Evolutionary conservation across 345 rosid species (phyloP).

Genomic region (Citrus glauca): DNA sequence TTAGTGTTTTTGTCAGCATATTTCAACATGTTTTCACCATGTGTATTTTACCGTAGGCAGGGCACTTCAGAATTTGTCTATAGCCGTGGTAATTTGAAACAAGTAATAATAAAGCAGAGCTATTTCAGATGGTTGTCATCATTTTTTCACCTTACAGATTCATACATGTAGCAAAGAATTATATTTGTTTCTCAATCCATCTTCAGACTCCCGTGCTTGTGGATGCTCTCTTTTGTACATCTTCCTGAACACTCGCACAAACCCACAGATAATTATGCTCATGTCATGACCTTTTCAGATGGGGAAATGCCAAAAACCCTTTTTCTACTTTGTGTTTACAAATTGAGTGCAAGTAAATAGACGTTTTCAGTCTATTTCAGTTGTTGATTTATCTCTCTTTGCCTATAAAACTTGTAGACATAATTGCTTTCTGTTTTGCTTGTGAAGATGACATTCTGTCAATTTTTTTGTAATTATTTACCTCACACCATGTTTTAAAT

Average conservation of each 20-base stretch:
- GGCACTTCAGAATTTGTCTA: not conserved
- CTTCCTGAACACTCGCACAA: not conserved
- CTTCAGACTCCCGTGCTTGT: not conserved
- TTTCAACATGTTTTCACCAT: not conserved
- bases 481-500: not conserved
- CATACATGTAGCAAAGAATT: not conserved
- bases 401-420: not conserved
- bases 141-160: not conserved
- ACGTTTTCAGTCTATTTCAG: not conserved
- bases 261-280: not conserved
- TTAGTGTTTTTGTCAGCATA: not conserved
- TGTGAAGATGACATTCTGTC: not conserved
- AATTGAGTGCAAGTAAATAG: not conserved
- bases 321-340: not conserved
- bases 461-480: not conserved
- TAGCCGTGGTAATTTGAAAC: no score
- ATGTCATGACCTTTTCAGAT: not conserved
- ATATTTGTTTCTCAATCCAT: not conserved
- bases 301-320: not conserved
- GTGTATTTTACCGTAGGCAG: not conserved
- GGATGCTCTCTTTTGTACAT: not conserved
- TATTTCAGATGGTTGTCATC: not conserved
- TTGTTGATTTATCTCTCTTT: not conserved
- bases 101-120: not conserved
- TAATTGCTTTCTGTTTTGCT: not conserved